Evolutionary conservation across 2,329 filamentous ascomycete species (phyloP), one percentile per base, ranked within the genome.

Genomic region (Verticillium tricorpus): DNA sequence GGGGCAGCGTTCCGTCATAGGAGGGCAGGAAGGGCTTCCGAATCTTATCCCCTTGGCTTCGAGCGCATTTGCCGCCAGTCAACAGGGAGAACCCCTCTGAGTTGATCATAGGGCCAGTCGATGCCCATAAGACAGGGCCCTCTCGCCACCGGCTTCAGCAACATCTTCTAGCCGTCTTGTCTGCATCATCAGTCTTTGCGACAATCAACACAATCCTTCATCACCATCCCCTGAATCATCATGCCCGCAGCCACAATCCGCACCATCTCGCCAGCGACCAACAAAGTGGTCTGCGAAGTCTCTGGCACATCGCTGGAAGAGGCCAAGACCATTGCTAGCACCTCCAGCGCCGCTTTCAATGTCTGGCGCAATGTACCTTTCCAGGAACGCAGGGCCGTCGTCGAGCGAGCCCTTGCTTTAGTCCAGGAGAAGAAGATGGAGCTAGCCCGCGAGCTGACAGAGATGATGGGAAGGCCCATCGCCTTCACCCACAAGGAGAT

Each of bases 401-500:
- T 91, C 63, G 81, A 81, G 63, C 85, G 84, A 64, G 87, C 87
- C 1, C 73, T 91, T 17, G 78, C 84, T 31, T 28, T 35, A 5
- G 59, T 59, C 57, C 56, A 58, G 25, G 45, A 50, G 19, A 45
- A 81, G 68, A 80, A 88, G 71, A 85, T 90, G 84, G 84, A 79
- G 39, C 74, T 91, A 40, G 87, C 85, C 19, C 81, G 80, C 64
- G 88, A 90, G 69, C 75, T 91, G 61, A 90, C 88, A 0, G 86
- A 89, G 74, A 87, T 91, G 72, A 91, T 91, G 88, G 88, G 89
- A 35, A 78, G 89, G 22, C 88, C 88, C 4, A 90, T 90, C 66
- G 79, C 85, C 19, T 90, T 89, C 70, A 85, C 86, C 0, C 81
- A 81, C 7, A 86, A 84, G 63, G 88, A 91, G 75, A 79, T 91